Percentiles rank a stretch among this genome's conserved stretches.
Evolutionary conservation across 306 rosid species (phyloP).

Genomic region (Vigna reflexopilosa): DNA sequence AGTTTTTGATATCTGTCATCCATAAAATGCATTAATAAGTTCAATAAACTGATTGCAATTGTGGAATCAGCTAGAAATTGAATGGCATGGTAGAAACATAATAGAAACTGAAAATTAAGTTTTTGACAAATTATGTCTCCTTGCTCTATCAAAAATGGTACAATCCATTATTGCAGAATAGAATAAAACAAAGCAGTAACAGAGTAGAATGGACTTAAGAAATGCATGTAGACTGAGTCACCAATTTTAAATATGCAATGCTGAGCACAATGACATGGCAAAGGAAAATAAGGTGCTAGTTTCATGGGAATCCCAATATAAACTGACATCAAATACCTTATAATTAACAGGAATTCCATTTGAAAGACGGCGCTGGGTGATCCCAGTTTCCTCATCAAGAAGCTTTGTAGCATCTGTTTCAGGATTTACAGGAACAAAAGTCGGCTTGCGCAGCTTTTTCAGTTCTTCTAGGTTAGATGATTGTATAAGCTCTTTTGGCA

Average conservation of each 20-base stretch:
- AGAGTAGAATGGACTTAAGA: not conserved
- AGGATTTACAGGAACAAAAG: conserved; percentile 71
- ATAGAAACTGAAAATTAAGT: conserved; percentile 1
- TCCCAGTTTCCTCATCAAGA: conserved; percentile 92
- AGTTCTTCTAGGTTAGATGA: conserved; percentile 73
- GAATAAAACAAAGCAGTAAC: conserved; percentile 22
- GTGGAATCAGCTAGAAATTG: conserved; percentile 27
- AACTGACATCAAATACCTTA: conserved; percentile 64
- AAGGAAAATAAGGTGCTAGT: conserved; percentile 27
- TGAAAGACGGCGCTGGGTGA: conserved; percentile 77
- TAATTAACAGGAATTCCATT: conserved; percentile 93
- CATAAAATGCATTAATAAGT: conserved; percentile 31
- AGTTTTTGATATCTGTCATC: conserved; percentile 79
- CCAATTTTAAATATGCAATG: not conserved
- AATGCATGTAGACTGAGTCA: conserved; percentile 22
- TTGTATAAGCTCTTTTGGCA: conserved; percentile 87
- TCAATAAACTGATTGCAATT: conserved; percentile 18
- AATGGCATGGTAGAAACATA: conserved; percentile 15
- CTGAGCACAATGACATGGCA: conserved; percentile 24
- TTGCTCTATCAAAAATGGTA: too few species aligned
- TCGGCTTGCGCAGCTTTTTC: conserved; percentile 67
- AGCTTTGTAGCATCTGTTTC: conserved; percentile 62
- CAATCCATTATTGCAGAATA: conserved; percentile 16
- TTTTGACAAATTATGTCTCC: conserved; percentile 8
- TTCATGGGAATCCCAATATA: conserved; percentile 38